Evolutionary conservation across 345 rosid species (phyloP).

Genomic region (Raphanus sativus): DNA sequence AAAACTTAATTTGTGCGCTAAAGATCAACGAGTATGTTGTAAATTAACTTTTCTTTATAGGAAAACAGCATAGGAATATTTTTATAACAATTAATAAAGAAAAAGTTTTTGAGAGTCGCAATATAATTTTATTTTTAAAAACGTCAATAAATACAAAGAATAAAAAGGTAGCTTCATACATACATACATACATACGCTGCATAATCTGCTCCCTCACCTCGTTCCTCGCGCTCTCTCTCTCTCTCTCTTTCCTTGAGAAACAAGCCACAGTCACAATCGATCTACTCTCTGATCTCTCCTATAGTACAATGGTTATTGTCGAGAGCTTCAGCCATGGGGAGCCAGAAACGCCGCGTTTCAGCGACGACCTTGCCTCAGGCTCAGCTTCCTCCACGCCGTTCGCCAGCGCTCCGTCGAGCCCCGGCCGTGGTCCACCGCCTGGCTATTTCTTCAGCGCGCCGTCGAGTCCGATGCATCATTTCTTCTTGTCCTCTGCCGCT

Average conservation of each 20-base stretch:
- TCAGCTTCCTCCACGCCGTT: slow-evolving; percentile 83
- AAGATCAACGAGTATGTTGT: not conserved
- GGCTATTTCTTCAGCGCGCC: slow-evolving; percentile 94
- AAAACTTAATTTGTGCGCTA: not conserved
- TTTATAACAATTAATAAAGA: not conserved
- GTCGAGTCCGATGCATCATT: slow-evolving; percentile 96
- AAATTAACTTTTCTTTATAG: slow-evolving; percentile 2
- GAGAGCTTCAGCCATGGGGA: slow-evolving; percentile 30
- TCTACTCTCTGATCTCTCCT: slow-evolving; percentile 3
- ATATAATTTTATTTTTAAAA: not conserved
- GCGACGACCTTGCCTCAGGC: slow-evolving; percentile 28
- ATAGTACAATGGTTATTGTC: slow-evolving; percentile 16
- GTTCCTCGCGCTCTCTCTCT: slow-evolving; percentile 37
- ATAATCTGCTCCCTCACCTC: slow-evolving; percentile 28
- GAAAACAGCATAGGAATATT: not conserved
- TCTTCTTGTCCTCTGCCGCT: slow-evolving; percentile 40
- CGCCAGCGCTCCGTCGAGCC: slow-evolving; percentile 96
- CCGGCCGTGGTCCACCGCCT: slow-evolving; percentile 55
- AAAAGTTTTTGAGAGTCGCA: slow-evolving; percentile 11
- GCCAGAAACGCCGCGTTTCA: slow-evolving; percentile 34
- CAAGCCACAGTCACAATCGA: slow-evolving; percentile 38
- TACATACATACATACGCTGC: slow-evolving; percentile 21
- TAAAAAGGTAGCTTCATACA: slow-evolving; percentile 18
- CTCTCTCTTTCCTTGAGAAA: slow-evolving; percentile 35
- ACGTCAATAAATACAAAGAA: slow-evolving; percentile 24